Conservation (phyloP, 1,139 yeast species). For the Tardiomyces blankii region DNA sequence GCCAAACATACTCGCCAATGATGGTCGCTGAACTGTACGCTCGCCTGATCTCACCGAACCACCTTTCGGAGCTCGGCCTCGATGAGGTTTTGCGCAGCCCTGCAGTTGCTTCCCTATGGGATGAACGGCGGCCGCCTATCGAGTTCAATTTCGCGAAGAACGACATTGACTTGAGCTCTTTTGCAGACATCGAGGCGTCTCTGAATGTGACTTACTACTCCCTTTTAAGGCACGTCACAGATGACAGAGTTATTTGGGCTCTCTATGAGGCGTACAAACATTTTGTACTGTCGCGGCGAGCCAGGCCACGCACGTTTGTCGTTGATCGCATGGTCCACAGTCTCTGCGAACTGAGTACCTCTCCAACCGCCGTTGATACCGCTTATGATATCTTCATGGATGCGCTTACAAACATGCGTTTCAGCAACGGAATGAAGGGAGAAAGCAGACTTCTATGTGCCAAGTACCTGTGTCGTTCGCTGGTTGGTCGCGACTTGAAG, state of each 20-base stretch:
- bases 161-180: neutral
- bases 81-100: neutral
- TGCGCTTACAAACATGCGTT: constrained; percentile 11
- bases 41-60: constrained; percentile 3
- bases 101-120: neutral
- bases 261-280: constrained; percentile 13
- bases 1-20: constrained; percentile 12
- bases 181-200: constrained; percentile 7
- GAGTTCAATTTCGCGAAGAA: neutral
- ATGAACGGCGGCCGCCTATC: neutral
- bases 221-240: constrained; percentile 14
- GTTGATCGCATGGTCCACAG: constrained; percentile 17
- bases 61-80: constrained; percentile 1
- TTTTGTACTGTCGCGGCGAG: constrained; percentile 2
- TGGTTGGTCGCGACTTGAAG: constrained; percentile 3
- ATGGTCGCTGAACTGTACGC: constrained; percentile 13
- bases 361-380: constrained; percentile 7
- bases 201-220: constrained; percentile 16
- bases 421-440: constrained; percentile 6
- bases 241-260: constrained; percentile 4
- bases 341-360: constrained; percentile 10
- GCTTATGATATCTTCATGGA: constrained; percentile 15
- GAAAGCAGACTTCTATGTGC: constrained; percentile 5
- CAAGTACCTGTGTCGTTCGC: constrained; percentile 6
- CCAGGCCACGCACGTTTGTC: constrained; percentile 8